Base-by-base conservation (phyloP, 495 filamentous ascomycete genomes). In the Tuber aestivum region DNA sequence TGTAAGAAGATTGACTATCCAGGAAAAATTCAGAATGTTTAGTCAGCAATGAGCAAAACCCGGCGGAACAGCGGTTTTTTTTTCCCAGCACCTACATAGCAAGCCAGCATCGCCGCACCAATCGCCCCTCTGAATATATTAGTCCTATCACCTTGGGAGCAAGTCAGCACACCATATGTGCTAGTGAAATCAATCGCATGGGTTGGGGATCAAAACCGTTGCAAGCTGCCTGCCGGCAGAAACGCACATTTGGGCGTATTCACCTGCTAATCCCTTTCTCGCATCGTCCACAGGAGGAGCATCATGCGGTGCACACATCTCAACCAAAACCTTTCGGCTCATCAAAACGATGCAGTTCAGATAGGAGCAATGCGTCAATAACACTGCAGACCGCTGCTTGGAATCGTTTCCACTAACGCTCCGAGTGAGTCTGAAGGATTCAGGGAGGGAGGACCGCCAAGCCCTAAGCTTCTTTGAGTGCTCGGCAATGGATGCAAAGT, bases 261-360 rank as follows among this genome's bases (percentile, higher is more conserved):
- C 76, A 38, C 79, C 80, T 48, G 71, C 74, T 44, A 74, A 50
- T 7, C 70, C 71, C 71, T 71, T 70, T 61, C 40, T 56, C 20
- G 74, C 35, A 41, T 35, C 35, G 37, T 32, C 38, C 7, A 37
- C 21, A 40, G 27, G 38, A 61, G 50, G 21, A 72, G 44, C 27
- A 44, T 50, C 70, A 38, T 61, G 32, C 18, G 40, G 14, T 41
- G 23, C 41, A 68, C 37, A 44, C 6, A 68, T n/a, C 70, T 75
- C 80, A 18, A 93, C 84, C 72, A 93, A 91, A 78, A 94, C 91
- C 6, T 92, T 92, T 71, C 89, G 84, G 41, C 89, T 89, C n/a
- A 94, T 85, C 8, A 94, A 85, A 37, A 93, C 88, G 70, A 93
- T 89, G 2, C 91, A 92, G 84, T 68, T 68, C 16, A 83, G 75